A percentile compares a stretch with the other conserved stretches of the same genome.
Evolutionary conservation across 106 monocot genomes (phyloP).

Genomic region (Agapanthus africanus): DNA sequence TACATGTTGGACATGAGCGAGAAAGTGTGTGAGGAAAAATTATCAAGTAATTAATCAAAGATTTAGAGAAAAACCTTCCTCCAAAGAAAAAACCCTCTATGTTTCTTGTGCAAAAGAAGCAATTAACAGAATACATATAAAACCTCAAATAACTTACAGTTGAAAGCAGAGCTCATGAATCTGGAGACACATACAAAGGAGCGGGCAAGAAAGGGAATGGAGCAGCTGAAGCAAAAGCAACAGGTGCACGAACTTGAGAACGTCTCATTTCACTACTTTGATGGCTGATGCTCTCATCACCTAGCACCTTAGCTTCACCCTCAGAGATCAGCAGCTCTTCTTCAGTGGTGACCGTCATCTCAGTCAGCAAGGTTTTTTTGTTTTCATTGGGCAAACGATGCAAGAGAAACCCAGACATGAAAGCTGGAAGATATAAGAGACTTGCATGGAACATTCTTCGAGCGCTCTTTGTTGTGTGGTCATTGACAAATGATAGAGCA

Average conservation of each 20-base stretch:
- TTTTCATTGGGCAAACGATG: constrained; percentile 61
- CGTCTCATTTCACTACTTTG: constrained; percentile 1
- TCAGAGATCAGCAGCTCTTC: constrained; percentile 16
- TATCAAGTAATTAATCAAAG: too few relatives aligned
- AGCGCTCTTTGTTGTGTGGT: constrained; percentile 55
- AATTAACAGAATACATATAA: too few relatives aligned
- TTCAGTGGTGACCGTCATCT: neutral
- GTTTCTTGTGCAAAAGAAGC: too few relatives aligned
- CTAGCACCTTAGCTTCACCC: constrained; percentile 1
- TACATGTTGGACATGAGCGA: too few relatives aligned
- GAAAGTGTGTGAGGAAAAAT: too few relatives aligned
- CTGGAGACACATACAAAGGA: constrained; percentile 49
- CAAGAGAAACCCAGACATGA: constrained; percentile 78
- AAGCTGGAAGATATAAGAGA: constrained; percentile 83
- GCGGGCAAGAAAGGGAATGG: constrained; percentile 95
- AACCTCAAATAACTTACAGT: too few relatives aligned
- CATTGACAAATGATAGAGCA: constrained; percentile 46
- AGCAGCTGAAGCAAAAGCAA: constrained; percentile 86
- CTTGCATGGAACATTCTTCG: constrained; percentile 90
- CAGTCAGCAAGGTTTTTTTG: neutral
- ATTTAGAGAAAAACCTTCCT: too few relatives aligned
- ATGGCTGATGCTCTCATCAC: neutral
- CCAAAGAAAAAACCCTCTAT: too few relatives aligned
- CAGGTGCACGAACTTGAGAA: constrained; percentile 43
- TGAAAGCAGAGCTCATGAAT: constrained; percentile 33